These are phyloP conservation scores for Mortierella alpina DNA, from an alignment of 192 early-diverging fungal genomes.

Conservation along the genomic window DNA sequence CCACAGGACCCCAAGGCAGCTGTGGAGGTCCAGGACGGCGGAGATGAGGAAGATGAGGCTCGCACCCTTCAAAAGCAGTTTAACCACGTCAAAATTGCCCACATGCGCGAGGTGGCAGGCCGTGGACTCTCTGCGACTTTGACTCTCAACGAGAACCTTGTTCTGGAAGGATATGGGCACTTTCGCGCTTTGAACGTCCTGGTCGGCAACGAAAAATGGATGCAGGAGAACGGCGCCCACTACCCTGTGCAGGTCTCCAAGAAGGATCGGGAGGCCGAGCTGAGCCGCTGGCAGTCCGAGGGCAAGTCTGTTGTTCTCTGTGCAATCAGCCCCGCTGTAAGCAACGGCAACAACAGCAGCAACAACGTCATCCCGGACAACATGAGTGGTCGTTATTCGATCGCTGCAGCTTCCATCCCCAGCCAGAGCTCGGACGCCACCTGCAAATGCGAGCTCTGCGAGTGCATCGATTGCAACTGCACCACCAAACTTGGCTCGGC, in stretches of 20 bases:
- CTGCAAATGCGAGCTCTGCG: conserved; percentile 47
- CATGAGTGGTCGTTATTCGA: conserved; percentile 2
- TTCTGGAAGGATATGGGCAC: conserved; percentile 24
- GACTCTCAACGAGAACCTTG: conserved; percentile 41
- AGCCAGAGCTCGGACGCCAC: conserved; percentile 9
- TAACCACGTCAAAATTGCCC: conserved; percentile 56
- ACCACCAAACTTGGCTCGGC: conserved; percentile 23
- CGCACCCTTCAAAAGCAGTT: conserved; percentile 36
- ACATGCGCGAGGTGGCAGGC: conserved; percentile 73
- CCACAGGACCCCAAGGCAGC: conserved; percentile 12
- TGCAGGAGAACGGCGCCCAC: conserved; percentile 65
- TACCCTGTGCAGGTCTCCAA: conserved; percentile 32
- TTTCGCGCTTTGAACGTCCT: conserved; percentile 60
- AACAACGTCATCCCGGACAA: neutral
- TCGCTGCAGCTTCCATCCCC: conserved; percentile 12
- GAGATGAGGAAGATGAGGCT: conserved; percentile 15
- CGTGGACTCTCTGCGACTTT: conserved; percentile 67
- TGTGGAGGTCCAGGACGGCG: conserved; percentile 14
- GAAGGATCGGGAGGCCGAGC: conserved; percentile 26
- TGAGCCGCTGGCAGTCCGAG: conserved; percentile 63
- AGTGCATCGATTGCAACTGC: conserved; percentile 53
- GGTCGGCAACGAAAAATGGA: conserved; percentile 74
- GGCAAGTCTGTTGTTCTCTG: conserved; percentile 71
- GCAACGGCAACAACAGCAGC: neutral
- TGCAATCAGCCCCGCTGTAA: conserved; percentile 55